Evolutionary conservation across 768 basidiomycete genomes (phyloP).

Genomic region (Phaeolepiota aurea): DNA sequence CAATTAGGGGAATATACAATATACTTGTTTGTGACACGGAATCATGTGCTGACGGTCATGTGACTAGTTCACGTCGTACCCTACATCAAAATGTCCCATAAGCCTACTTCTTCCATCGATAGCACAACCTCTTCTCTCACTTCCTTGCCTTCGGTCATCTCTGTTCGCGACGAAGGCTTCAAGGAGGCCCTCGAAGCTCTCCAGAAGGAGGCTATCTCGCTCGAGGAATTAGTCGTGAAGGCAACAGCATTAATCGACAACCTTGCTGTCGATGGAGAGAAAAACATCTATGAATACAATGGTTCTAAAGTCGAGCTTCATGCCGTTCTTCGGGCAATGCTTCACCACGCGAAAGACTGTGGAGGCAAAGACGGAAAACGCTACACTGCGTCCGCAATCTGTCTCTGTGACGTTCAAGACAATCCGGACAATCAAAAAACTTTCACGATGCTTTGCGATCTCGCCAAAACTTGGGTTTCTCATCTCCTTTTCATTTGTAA

Average conservation of each 20-base stretch:
- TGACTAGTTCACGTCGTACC: too few species aligned
- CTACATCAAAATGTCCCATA: too few species aligned
- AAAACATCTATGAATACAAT: neutral
- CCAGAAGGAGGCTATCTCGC: neutral
- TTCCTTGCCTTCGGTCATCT: too few species aligned
- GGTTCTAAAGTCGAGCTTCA: neutral
- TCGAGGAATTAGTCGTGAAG: neutral
- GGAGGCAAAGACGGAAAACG: neutral
- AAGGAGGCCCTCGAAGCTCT: too few species aligned
- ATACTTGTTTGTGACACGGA: too few species aligned
- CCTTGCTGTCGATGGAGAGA: too few species aligned
- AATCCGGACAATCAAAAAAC: too few species aligned
- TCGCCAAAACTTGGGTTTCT: neutral
- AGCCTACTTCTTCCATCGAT: too few species aligned
- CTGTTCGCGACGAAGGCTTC: too few species aligned
- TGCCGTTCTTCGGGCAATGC: neutral
- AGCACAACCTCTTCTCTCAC: too few species aligned
- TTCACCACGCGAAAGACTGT: neutral
- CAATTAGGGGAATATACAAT: too few species aligned
- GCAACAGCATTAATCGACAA: neutral
- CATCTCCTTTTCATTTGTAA: conserved; percentile 1
- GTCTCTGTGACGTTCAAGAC: neutral
- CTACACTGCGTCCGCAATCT: neutral
- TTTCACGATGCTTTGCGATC: neutral
- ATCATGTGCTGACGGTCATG: too few species aligned